Evolutionary conservation across 192 early-diverging fungal species (phyloP), one percentile per base, ranked within the genome.

Genomic region (Geranomyces michiganensis): DNA sequence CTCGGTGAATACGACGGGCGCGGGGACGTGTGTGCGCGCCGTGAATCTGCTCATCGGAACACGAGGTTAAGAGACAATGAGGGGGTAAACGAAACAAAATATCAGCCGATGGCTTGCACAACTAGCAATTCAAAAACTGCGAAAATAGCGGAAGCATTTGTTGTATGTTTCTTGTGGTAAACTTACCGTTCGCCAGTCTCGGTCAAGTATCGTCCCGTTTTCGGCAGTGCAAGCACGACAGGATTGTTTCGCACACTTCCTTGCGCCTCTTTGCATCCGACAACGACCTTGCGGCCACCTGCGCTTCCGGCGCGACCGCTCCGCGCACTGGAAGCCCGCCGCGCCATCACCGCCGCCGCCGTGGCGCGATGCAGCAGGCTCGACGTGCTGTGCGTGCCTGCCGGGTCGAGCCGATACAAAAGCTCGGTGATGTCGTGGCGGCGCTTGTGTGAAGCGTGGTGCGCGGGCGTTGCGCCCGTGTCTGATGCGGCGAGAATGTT

Each of bases 201-300:
- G 15, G 81, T 82, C 58, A 78, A 80, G 8, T 76, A 56, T 44
- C 65, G 67, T 12, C 7, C 63, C 45, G 73, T 48, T 46, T 73
- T 61, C n/a, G 70, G 59, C 8, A 21, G 22, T 56, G 31, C 64
- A 4, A 75, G 33, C 49, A 65, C 72, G 47, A 70, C 70, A 6
- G 65, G 68, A 64, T 84, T 84, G 72, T 84, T 84, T 0, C 76
- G 73, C 47, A 84, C 82, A 33, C 75, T 72, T 0, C 82, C 82
- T 13, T 81, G 79, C 9, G 78, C 59, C 46, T 81, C 82, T 62
- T 84, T 84, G 27, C 55, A 33, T 2, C 81, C 81, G 17, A 60
- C 17, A 8, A 27, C 7, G 29, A 56, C 67, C 72, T 29, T 29
- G 5, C 31, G 3, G 36, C 36, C 36, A 41, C 36, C 10, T 3